phyloP scores from a whole-genome alignment of 106 monocot genomes.

The Gastrodia elata region DNA sequence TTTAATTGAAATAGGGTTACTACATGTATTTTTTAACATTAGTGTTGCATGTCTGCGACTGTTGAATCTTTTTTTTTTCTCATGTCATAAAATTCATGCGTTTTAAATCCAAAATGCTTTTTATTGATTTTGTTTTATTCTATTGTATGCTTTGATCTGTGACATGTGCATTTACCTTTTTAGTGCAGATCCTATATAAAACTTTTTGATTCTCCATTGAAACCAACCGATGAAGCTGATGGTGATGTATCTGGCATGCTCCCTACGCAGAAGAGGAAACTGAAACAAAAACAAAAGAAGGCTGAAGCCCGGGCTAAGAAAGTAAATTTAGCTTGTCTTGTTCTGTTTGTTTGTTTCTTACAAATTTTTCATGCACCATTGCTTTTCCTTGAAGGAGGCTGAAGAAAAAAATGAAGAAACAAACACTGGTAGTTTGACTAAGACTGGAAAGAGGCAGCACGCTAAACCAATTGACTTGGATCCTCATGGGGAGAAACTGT shows the following conservation, averaged over 20 bases:
- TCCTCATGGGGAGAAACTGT: constrained; percentile 85
- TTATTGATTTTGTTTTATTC: not conserved
- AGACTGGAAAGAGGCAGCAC: constrained; percentile 64
- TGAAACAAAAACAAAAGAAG: constrained; percentile 90
- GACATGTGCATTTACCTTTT: constrained; percentile 5
- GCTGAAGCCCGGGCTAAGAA: constrained; percentile 95
- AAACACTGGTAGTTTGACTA: constrained; percentile 36
- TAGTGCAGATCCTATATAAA: constrained; percentile 80
- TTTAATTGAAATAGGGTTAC: no score
- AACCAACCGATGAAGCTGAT: constrained; percentile 51
- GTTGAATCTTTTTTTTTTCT: no score
- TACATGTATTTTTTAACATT: no score
- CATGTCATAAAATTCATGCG: not conserved
- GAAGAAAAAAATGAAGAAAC: constrained; percentile 77
- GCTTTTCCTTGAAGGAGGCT: constrained; percentile 52
- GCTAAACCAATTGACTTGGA: constrained; percentile 75
- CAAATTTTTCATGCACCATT: not conserved
- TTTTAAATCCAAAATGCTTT: not conserved
- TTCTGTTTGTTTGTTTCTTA: not conserved
- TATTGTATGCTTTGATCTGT: not conserved
- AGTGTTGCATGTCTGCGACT: no score
- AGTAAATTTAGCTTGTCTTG: constrained; percentile 20
- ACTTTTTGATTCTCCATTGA: constrained; percentile 73
- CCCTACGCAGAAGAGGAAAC: constrained; percentile 82
- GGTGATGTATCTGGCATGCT: constrained; percentile 65